These are phyloP conservation scores for Aspergillus fumigatus DNA, from an alignment of 2,329 filamentous ascomycete genomes.

Conservation along the genomic window DNA sequence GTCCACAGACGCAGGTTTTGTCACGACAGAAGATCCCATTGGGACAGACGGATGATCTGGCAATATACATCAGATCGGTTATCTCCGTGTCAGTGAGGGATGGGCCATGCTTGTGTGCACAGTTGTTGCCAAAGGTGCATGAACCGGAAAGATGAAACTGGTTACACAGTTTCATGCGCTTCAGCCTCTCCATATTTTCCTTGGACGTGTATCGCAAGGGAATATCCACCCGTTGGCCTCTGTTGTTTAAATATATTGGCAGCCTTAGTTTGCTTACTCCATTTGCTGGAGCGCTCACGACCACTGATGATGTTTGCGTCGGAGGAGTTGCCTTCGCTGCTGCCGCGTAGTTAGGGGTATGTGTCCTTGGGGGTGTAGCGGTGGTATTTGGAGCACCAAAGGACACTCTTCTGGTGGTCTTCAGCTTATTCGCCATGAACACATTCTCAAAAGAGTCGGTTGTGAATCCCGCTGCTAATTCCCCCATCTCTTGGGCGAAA, in stretches of 20 bases:
- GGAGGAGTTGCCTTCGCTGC: constrained; percentile 3
- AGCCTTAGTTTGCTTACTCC: neutral
- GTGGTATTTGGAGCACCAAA: neutral
- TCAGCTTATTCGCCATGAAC: constrained; percentile 11
- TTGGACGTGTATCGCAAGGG: constrained; percentile 13
- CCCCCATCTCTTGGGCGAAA: constrained; percentile 35
- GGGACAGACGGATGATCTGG: constrained; percentile 26
- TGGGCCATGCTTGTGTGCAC: constrained; percentile 24
- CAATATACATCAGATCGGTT: constrained; percentile 27
- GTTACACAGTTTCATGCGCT: constrained; percentile 31
- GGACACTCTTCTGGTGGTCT: neutral
- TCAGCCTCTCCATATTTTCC: constrained; percentile 20
- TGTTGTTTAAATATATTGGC: constrained; percentile 3
- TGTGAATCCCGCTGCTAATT: constrained; percentile 19
- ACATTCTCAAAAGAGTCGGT: constrained; percentile 10
- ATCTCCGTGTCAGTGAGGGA: constrained; percentile 17
- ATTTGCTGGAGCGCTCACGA: neutral
- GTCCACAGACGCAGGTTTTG: constrained; percentile 22
- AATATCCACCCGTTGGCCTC: constrained; percentile 20
- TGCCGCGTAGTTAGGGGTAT: constrained; percentile 12
- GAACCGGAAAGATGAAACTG: constrained; percentile 26
- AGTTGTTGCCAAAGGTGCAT: constrained; percentile 17
- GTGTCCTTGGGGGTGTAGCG: constrained; percentile 8
- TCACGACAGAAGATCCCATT: constrained; percentile 25
- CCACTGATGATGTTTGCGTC: neutral